phyloP scores from a whole-genome alignment of 768 basidiomycete species.

The Boletus subparvulus region DNA sequence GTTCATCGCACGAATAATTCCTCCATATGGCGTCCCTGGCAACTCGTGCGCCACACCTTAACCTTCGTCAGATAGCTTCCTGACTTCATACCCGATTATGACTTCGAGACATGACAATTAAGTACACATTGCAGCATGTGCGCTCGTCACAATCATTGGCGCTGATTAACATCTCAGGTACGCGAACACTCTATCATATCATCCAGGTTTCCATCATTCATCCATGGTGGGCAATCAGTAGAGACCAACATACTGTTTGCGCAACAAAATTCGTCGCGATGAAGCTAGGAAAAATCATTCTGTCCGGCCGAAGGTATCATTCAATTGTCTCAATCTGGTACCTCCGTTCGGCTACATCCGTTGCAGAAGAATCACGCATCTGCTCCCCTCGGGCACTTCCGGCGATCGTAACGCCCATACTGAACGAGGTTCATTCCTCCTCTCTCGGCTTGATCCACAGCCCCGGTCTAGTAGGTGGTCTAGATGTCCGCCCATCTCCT shows the following conservation, averaged over 20 bases:
- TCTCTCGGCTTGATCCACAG: conserved; percentile 3
- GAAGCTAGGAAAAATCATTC: conserved; percentile 9
- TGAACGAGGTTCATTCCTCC: not conserved
- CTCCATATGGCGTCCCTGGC: conserved; percentile 13
- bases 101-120: conserved; percentile 1
- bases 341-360: conserved; percentile 31
- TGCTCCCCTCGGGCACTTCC: conserved; percentile 25
- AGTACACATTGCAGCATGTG: not conserved
- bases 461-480: not conserved
- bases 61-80: conserved; percentile 6
- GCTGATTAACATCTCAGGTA: conserved; percentile 16
- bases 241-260: not conserved
- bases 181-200: not conserved
- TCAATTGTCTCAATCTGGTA: conserved; percentile 21
- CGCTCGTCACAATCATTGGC: not conserved
- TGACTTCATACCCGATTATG: conserved; percentile 4
- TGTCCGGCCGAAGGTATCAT: conserved; percentile 7
- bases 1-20: conserved; percentile 7
- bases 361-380: conserved; percentile 7
- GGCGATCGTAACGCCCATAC: conserved; percentile 15
- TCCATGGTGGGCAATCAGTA: not conserved
- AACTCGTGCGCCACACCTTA: conserved; percentile 15
- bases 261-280: not conserved
- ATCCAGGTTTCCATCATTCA: conserved; percentile 1
- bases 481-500: conserved; percentile 6